Base-by-base conservation (phyloP, 331 rosid species). In the Rosa hybrid region DNA sequence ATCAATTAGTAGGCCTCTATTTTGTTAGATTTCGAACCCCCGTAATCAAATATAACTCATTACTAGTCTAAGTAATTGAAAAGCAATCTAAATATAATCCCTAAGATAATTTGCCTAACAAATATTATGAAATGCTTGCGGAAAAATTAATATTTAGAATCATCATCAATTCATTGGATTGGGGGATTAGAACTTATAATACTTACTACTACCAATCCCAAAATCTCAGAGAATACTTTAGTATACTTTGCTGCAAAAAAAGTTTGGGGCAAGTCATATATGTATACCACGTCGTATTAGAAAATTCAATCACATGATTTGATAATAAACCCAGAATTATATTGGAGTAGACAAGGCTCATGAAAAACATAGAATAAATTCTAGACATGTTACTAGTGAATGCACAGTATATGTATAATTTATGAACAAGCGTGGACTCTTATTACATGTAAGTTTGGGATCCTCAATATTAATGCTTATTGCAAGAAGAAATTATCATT, bases 301-400 rank as follows among this genome's bases (percentile, higher is more conserved):
- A 62, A 62, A 62, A 25, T 8, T 8, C 71, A 6, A 30, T 14
- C 71, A 67, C 48, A 38, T 38, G 70, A 25, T 64, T 4, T 7
- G 25, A 18, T 54, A 7, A 56, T 8, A 68, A 67, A 38, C 25
- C 72, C 25, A 8, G 9, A 68, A 41, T 8, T 4, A 68, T 1
- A 72, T 38, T 67, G 46, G 23, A 16, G 27, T 8, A 39, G 17
- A 16, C 63, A 18, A 72, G 17, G 63, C 27, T 50, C 46, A 21
- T 50, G 46, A 5, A 30, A 51, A 72, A 30, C 41, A 51, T 44
- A 72, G 5, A 72, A 30, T 50, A 51, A 8, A 53, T 3, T 4
- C 17, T 73, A 18, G 34, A 73, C 77, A 73, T 51, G 77, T 51
- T 73, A 73, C 48, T 17, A 73, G 49, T 6, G 27, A 69, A 46